These are phyloP conservation scores for Teratosphaeria zuluensis DNA, from an alignment of 2,329 filamentous ascomycete species.

Conservation along the genomic window DNA sequence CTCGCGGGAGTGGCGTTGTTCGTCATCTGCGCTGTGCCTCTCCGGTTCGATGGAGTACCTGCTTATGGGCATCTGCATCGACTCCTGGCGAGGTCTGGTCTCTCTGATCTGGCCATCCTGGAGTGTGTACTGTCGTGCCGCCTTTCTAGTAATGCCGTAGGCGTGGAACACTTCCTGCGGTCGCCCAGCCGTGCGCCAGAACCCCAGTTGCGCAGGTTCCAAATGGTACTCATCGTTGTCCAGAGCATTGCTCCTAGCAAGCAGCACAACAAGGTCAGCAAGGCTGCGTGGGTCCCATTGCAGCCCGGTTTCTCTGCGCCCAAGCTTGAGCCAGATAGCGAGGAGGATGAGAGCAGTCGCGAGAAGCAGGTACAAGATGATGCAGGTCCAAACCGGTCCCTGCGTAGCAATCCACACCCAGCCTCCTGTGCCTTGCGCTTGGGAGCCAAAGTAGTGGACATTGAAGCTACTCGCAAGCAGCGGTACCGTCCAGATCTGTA, in stretches of 20 bases:
- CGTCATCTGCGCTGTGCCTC: conserved; percentile 7
- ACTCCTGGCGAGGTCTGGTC: conserved; percentile 20
- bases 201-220: conserved; percentile 58
- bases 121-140: conserved; percentile 42
- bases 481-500: conserved; percentile 69
- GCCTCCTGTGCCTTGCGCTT: conserved; percentile 42
- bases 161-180: conserved; percentile 65
- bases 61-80: background rate
- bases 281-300: conserved; percentile 78
- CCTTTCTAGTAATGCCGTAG: conserved; percentile 56
- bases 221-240: conserved; percentile 42
- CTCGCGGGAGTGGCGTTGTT: conserved; percentile 36
- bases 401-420: conserved; percentile 79
- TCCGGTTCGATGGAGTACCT: background rate
- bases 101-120: conserved; percentile 39
- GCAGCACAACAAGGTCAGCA: conserved; percentile 67
- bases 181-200: conserved; percentile 65
- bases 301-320: conserved; percentile 54
- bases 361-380: conserved; percentile 63
- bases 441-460: conserved; percentile 47
- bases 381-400: conserved; percentile 66
- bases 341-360: conserved; percentile 49
- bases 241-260: conserved; percentile 71
- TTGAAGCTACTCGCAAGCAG: conserved; percentile 70
- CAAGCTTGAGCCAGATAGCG: conserved; percentile 51